Evolutionary conservation across 2,329 filamentous ascomycete species (phyloP), one percentile per base, ranked within the genome.

Genomic region (Nemania serpens): DNA sequence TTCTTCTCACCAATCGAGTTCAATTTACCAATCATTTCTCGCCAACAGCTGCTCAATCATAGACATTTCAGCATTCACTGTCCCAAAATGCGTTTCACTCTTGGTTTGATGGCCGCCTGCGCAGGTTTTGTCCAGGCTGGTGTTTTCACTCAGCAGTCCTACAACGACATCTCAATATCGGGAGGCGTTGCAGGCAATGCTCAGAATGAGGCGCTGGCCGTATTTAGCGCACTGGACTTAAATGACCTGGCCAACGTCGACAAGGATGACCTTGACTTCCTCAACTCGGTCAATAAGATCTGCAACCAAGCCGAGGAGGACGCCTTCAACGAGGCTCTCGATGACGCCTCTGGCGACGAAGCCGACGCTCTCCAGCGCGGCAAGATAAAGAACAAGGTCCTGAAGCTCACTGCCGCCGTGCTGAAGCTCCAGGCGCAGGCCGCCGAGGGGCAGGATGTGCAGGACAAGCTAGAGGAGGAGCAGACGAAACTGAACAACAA

Each of bases 371-470:
- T 85, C 12, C 56, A 81, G 78, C 76, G 78, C 55, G 82, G 82
- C 69, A 85, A 85, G 75, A 85, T 80, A 62, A 83, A 84, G 79
- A 85, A 85, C 78, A 86, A 86, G 75, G 81, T 86, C 15, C 73
- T 86, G 54, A 86, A 86, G 75, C 75, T 86, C 63, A 80, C 78
- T 41, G 80, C 82, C 29, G 81, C 81, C 53, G 74, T 84, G 34
- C 71, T 85, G 33, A 75, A 79, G 66, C 79, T 86, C 9, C 74
- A 79, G 70, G 77, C 81, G 37, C 74, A 85, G 62, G 73, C 77
- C 57, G 83, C 83, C 0, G 80, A 85, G 65, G 83, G 84, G 20
- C 58, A 78, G 15, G 77, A 81, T 60, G 78, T 81, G 0, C 69
- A 76, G 11, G 76, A 68, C 5, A 77, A 81, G 64, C 66, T 84